phyloP scores from a whole-genome alignment of 352 stramenopile genomes.

The Phytophthora meadii region DNA sequence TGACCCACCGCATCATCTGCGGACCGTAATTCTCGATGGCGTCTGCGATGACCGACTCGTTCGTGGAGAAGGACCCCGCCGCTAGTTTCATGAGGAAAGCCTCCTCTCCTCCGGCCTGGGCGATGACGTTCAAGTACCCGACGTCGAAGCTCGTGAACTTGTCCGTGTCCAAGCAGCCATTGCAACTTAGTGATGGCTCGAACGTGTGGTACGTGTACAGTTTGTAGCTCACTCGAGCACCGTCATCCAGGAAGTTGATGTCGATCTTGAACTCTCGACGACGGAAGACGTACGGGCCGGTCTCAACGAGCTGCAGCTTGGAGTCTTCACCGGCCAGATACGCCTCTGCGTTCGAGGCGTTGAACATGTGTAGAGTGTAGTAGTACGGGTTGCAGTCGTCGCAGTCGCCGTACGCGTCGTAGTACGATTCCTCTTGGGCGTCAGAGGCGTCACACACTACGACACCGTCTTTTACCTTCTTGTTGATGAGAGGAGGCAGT shows the following conservation, averaged over 20 bases:
- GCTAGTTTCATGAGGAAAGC: slow-evolving; percentile 55
- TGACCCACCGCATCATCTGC: slow-evolving; percentile 81
- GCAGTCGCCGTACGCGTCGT: slow-evolving; percentile 63
- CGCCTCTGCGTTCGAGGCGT: slow-evolving; percentile 44
- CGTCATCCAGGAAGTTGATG: slow-evolving; percentile 54
- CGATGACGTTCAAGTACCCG: slow-evolving; percentile 75
- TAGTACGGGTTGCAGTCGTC: slow-evolving; percentile 65
- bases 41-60: slow-evolving; percentile 26
- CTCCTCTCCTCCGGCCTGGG: slow-evolving; percentile 56
- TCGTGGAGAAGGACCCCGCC: slow-evolving; percentile 53
- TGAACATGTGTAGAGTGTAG: slow-evolving; percentile 50
- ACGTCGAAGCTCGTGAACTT: slow-evolving; percentile 58
- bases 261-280: slow-evolving; percentile 59
- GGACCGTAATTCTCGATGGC: slow-evolving; percentile 47
- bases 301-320: slow-evolving; percentile 64
- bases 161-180: slow-evolving; percentile 58
- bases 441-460: slow-evolving; percentile 46
- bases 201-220: slow-evolving; percentile 73
- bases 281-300: slow-evolving; percentile 70
- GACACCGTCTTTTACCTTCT: slow-evolving; percentile 46
- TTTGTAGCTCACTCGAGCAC: slow-evolving; percentile 61
- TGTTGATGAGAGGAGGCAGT: slow-evolving; percentile 48
- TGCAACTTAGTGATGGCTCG: slow-evolving; percentile 48
- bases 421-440: slow-evolving; percentile 45
- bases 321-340: slow-evolving; percentile 44